phyloP scores from a whole-genome alignment of 2,329 filamentous ascomycete genomes.

The Phyllosticta citrichinensis region DNA sequence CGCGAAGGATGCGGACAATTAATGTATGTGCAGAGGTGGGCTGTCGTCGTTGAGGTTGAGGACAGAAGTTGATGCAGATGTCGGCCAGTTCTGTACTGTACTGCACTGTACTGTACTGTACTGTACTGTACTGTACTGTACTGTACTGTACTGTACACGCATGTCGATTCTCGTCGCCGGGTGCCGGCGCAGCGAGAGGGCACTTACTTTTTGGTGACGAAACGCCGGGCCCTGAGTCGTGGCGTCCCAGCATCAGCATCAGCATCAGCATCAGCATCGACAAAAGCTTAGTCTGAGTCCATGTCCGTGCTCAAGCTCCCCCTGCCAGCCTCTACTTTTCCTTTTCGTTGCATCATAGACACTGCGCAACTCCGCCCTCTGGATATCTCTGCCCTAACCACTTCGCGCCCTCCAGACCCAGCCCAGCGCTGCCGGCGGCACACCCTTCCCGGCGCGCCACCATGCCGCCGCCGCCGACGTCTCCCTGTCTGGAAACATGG shows the following conservation, averaged over 20 bases:
- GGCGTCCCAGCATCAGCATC: no score
- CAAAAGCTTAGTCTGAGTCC: neutral
- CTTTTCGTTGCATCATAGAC: neutral
- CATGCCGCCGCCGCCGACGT: neutral
- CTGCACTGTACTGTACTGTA: no score
- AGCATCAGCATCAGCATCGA: no score
- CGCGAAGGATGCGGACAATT: neutral
- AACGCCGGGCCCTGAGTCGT: neutral
- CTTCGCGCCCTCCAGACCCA: no score
- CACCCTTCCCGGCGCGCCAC: neutral
- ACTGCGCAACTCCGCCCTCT: neutral
- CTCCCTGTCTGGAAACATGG: neutral
- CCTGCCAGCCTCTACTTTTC: neutral
- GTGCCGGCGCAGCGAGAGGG: neutral
- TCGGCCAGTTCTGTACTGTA: no score
- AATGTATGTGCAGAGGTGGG: no score
- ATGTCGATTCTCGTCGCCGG: neutral
- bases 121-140: no score
- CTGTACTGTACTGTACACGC: no score
- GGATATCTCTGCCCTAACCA: no score
- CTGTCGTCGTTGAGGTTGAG: no score
- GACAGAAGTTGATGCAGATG: no score
- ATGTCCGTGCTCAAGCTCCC: neutral
- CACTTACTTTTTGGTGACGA: neutral
- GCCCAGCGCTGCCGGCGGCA: neutral